Conservation (phyloP, 495 filamentous ascomycete species). For the Podospora pseudoanserina region DNA sequence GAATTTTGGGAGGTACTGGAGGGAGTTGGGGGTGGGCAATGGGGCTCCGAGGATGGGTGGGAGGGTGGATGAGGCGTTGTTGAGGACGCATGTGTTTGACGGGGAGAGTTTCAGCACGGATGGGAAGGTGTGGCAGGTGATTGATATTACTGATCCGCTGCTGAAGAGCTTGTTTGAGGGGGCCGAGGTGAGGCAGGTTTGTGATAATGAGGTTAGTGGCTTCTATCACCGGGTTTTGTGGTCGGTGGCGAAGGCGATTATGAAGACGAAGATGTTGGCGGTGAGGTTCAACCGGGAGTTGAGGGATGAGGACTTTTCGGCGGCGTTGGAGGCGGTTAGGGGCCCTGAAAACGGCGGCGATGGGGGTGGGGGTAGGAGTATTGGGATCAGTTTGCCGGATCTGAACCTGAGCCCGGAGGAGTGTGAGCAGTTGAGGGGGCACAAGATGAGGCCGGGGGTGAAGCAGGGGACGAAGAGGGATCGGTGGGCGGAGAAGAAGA, state of each 20-base stretch:
- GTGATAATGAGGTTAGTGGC: slow-evolving; percentile 62
- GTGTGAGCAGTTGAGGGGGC: slow-evolving; percentile 30
- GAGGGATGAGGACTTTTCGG: slow-evolving; percentile 50
- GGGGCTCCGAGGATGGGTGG: slow-evolving; percentile 22
- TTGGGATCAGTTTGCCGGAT: slow-evolving; percentile 51
- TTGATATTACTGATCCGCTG: slow-evolving; percentile 82
- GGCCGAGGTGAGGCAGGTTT: slow-evolving; percentile 43
- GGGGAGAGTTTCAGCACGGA: slow-evolving; percentile 63
- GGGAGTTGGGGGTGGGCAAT: slow-evolving; percentile 33
- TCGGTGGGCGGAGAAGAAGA: slow-evolving; percentile 25
- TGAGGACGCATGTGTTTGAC: slow-evolving; percentile 72
- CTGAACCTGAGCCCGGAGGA: slow-evolving; percentile 48
- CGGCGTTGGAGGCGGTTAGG: slow-evolving; percentile 39
- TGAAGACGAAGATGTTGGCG: slow-evolving; percentile 73
- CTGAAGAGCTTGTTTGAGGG: slow-evolving; percentile 52
- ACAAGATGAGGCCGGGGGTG: slow-evolving; percentile 28
- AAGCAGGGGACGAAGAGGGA: slow-evolving; percentile 17
- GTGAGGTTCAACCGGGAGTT: slow-evolving; percentile 44
- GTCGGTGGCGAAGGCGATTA: slow-evolving; percentile 75
- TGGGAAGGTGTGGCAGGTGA: slow-evolving; percentile 88
- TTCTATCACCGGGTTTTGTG: slow-evolving; percentile 78
- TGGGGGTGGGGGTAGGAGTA: slow-evolving; percentile 37
- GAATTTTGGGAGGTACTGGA: slow-evolving; percentile 36
- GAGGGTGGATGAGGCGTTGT: slow-evolving; percentile 33
- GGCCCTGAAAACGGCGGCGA: slow-evolving; percentile 33